Conservation (phyloP, 2,329 filamentous ascomycete genomes). For the Alternaria consortialis region DNA sequence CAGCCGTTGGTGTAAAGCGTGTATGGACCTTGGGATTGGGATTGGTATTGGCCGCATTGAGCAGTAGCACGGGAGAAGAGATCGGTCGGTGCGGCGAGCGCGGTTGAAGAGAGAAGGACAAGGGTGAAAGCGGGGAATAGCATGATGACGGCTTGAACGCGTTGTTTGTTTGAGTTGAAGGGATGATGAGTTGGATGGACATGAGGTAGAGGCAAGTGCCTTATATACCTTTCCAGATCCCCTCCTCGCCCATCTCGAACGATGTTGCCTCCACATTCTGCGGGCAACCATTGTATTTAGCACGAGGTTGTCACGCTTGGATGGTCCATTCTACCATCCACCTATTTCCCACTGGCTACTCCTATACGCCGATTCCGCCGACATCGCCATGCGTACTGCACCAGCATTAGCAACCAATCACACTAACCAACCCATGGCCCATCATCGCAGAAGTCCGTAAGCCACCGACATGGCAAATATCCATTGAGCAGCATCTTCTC, state of each 20-base stretch:
- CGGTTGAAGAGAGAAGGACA: background rate
- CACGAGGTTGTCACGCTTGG: no score
- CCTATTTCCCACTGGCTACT: background rate
- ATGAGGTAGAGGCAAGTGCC: background rate
- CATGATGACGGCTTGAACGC: accelerated
- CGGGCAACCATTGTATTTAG: no score
- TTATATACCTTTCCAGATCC: background rate
- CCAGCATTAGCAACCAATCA: background rate
- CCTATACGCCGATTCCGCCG: background rate
- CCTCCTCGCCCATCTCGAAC: background rate
- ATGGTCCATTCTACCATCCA: background rate
- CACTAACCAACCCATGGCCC: background rate
- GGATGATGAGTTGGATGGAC: background rate
- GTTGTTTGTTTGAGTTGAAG: background rate
- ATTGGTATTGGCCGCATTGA: constrained; percentile 1
- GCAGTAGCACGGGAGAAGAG: background rate
- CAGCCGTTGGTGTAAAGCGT: background rate
- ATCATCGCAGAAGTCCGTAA: background rate
- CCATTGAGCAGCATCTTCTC: background rate
- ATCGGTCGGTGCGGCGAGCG: background rate
- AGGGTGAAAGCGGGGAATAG: background rate
- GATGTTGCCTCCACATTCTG: background rate
- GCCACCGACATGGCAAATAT: background rate
- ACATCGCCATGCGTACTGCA: background rate
- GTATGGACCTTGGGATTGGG: background rate